These are phyloP conservation scores for Fraxinus excelsior DNA, from an alignment of 257 asterid species.

Conservation along the genomic window DNA sequence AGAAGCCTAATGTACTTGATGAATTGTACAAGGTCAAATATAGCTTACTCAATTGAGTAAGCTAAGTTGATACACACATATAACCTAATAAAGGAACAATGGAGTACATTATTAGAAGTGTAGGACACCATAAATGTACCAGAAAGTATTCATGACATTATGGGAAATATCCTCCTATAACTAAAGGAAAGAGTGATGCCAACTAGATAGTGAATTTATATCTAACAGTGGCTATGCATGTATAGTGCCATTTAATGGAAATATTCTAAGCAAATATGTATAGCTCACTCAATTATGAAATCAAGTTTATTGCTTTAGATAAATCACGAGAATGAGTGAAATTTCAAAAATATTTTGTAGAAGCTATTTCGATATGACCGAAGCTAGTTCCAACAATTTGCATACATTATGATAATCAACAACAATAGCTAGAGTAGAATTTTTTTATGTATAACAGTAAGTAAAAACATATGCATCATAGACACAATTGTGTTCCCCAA, in stretches of 20 bases:
- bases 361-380: neutral
- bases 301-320: neutral
- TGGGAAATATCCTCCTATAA: neutral
- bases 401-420: neutral
- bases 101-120: neutral
- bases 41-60: no score
- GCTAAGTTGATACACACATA: no score
- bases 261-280: neutral
- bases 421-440: neutral
- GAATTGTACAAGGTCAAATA: no score
- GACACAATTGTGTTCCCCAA: neutral
- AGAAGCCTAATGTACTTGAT: no score
- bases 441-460: neutral
- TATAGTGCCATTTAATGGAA: neutral
- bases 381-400: neutral
- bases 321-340: neutral
- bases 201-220: no score
- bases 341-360: neutral
- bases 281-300: neutral
- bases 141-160: neutral
- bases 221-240: neutral
- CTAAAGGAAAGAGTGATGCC: neutral
- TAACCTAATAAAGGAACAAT: neutral
- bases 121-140: neutral
- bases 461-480: neutral